Percentiles rank a stretch among this genome's conserved stretches.
Conservation (phyloP, 306 rosid species). For the Cucumis sativus region DNA sequence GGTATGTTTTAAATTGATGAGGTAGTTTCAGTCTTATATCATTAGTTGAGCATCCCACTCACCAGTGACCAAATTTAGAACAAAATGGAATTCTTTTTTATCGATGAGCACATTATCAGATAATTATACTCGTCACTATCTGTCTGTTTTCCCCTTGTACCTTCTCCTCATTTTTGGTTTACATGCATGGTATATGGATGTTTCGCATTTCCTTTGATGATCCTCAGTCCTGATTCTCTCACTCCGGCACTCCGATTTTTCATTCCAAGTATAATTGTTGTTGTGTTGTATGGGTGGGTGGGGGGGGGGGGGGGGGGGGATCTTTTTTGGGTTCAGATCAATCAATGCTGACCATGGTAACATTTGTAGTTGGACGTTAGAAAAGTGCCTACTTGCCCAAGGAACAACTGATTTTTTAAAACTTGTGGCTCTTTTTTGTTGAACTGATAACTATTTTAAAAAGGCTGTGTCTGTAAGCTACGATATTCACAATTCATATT, state of each 20-base stretch:
- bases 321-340: not conserved
- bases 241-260: no score
- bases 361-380: not conserved
- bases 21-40: not conserved
- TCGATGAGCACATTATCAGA: not conserved
- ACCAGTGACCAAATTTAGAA: not conserved
- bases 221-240: no score
- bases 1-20: constrained; percentile 28
- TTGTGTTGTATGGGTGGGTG: no score
- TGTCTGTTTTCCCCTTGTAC: not conserved
- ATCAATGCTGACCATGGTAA: not conserved
- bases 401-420: not conserved
- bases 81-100: not conserved
- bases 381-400: no score
- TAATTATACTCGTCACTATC: not conserved
- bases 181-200: not conserved
- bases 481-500: not conserved
- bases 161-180: not conserved
- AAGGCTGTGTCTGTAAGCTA: not conserved
- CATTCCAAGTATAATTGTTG: no score
- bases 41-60: not conserved
- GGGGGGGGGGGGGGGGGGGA: no score
- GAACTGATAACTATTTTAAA: not conserved
- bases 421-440: not conserved
- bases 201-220: not conserved